A percentile compares a stretch with the other conserved stretches of the same genome.
Conservation (phyloP, 192 early-diverging fungal species). For the Gamsiella multidivaricata region DNA sequence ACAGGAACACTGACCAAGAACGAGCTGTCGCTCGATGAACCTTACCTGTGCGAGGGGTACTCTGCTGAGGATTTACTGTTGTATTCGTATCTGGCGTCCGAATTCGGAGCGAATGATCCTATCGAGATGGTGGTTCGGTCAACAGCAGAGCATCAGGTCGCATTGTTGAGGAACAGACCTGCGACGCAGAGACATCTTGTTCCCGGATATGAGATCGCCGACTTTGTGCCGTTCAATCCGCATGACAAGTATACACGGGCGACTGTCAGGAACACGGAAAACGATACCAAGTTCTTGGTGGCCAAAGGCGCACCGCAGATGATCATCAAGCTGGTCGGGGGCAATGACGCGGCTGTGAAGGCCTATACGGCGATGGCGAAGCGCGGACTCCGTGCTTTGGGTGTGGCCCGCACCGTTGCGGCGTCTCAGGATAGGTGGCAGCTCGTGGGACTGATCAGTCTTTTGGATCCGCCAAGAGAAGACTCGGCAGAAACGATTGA, state of each 20-base stretch:
- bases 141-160: conserved; percentile 72
- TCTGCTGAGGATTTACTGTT: conserved; percentile 84
- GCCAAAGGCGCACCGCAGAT: conserved; percentile 89
- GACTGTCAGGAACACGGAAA: conserved; percentile 76
- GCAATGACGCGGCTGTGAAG: conserved; percentile 61
- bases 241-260: conserved; percentile 88
- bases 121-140: conserved; percentile 89
- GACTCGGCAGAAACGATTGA: conserved; percentile 88
- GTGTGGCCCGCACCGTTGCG: conserved; percentile 70
- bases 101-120: conserved; percentile 89
- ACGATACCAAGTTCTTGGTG: conserved; percentile 79
- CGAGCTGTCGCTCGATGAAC: conserved; percentile 91
- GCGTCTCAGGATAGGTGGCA: conserved; percentile 72
- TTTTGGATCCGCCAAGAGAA: conserved; percentile 86
- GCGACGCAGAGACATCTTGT: conserved; percentile 63
- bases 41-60: conserved; percentile 73
- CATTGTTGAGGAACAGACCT: conserved; percentile 53
- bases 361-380: conserved; percentile 69
- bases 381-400: conserved; percentile 77
- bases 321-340: conserved; percentile 63
- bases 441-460: conserved; percentile 87
- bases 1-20: conserved; percentile 93
- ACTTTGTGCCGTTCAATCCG: conserved; percentile 92
- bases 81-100: conserved; percentile 83
- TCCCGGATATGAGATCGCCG: conserved; percentile 89